Percentiles rank a stretch among this genome's conserved stretches.
phyloP scores from a whole-genome alignment of 2,329 filamentous ascomycete species.

The Fonsecaea multimorphosa region DNA sequence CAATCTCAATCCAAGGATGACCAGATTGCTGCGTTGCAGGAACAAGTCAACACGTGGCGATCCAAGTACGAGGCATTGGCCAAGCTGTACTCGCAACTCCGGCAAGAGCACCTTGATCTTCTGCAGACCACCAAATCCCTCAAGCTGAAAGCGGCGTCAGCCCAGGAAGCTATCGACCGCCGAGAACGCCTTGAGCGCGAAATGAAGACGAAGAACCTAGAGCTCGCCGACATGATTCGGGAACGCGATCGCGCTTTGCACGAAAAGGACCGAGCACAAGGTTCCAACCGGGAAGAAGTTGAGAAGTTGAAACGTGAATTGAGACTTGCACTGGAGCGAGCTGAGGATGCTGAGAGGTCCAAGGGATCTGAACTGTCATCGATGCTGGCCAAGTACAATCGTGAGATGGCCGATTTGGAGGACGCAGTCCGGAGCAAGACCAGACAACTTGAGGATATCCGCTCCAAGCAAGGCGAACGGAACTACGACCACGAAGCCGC shows the following conservation, averaged over 20 bases:
- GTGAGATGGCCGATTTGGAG: slow-evolving; percentile 95
- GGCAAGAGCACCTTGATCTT: slow-evolving; percentile 92
- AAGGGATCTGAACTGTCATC: slow-evolving; percentile 95
- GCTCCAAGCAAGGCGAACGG: slow-evolving; percentile 77
- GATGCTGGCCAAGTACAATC: slow-evolving; percentile 93
- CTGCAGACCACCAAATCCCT: slow-evolving; percentile 95
- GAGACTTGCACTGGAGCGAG: slow-evolving; percentile 86
- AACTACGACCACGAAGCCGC: slow-evolving; percentile 84
- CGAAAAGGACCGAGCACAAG: slow-evolving; percentile 85
- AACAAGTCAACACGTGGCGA: slow-evolving; percentile 97
- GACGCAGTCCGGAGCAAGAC: slow-evolving; percentile 88
- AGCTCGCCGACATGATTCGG: slow-evolving; percentile 97
- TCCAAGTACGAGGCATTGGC: slow-evolving; percentile 96
- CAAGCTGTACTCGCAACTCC: slow-evolving; percentile 94
- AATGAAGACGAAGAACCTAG: slow-evolving; percentile 99
- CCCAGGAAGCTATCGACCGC: slow-evolving; percentile 93
- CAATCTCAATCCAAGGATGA: slow-evolving; percentile 91
- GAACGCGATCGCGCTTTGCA: slow-evolving; percentile 92
- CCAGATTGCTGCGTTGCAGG: slow-evolving; percentile 88
- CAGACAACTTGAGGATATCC: slow-evolving; percentile 81
- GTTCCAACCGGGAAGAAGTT: slow-evolving; percentile 87
- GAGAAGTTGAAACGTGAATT: slow-evolving; percentile 95
- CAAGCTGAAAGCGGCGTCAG: slow-evolving; percentile 94
- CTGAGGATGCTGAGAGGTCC: slow-evolving; percentile 87
- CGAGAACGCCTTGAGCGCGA: slow-evolving; percentile 95